These are phyloP conservation scores for Aspergillus taichungensis DNA, from an alignment of 495 filamentous ascomycete genomes.

Conservation along the genomic window DNA sequence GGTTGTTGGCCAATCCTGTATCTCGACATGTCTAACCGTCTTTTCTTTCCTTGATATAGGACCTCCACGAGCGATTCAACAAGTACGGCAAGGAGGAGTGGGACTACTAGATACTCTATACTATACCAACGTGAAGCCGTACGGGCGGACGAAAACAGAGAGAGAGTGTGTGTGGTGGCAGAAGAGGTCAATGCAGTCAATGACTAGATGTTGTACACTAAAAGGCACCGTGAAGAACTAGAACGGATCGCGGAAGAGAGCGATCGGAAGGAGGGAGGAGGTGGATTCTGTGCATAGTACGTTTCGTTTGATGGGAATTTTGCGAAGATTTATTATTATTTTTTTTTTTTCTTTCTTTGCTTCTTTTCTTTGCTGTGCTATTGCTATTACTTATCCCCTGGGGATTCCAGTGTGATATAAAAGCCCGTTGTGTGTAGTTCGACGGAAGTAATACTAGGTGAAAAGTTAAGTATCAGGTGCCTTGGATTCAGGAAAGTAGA, in stretches of 20 bases:
- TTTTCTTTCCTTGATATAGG: conserved; percentile 35
- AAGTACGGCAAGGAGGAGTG: conserved; percentile 92
- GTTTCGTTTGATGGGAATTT: conserved; percentile 18
- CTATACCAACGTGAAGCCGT: neutral
- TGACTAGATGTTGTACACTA: conserved; percentile 67
- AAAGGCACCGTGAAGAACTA: conserved; percentile 14
- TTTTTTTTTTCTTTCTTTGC: neutral
- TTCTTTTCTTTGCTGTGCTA: conserved; percentile 16
- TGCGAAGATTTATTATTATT: conserved; percentile 4
- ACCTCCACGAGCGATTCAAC: conserved; percentile 91
- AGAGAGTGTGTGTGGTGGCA: conserved; percentile 1
- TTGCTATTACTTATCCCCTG: too few species aligned
- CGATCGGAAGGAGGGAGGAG: conserved; percentile 16
- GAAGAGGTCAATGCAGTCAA: conserved; percentile 30
- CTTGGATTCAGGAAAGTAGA: too few species aligned
- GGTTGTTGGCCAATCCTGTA: conserved; percentile 10
- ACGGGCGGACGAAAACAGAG: too few species aligned
- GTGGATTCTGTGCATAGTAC: conserved; percentile 33
- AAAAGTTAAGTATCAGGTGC: too few species aligned
- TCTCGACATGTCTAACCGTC: neutral
- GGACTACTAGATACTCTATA: conserved; percentile 29
- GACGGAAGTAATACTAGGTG: too few species aligned
- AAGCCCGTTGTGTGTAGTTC: too few species aligned
- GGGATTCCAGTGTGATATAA: too few species aligned
- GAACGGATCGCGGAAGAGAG: conserved; percentile 13